phyloP scores from a whole-genome alignment of 2,329 filamentous ascomycete genomes.

The Verticillium klebahnii region DNA sequence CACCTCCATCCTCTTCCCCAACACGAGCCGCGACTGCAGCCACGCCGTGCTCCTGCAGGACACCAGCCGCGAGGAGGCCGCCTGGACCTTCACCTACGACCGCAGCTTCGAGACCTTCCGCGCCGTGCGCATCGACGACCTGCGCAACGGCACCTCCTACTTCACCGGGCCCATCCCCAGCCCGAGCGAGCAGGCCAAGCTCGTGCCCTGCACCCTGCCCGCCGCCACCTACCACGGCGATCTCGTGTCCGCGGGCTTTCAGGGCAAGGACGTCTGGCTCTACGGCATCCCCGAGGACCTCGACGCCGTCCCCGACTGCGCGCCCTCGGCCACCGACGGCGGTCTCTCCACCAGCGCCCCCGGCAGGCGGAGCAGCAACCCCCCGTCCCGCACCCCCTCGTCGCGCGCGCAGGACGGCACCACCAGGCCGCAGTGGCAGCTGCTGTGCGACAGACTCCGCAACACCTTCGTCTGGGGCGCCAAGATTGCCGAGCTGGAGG shows the following conservation, averaged over 20 bases:
- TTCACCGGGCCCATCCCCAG: slow-evolving; percentile 66
- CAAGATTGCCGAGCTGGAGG: slow-evolving; percentile 60
- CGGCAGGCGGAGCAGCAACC: slow-evolving; percentile 34
- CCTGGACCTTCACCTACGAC: slow-evolving; percentile 76
- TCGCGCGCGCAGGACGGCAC: slow-evolving; percentile 28
- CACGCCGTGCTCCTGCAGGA: slow-evolving; percentile 68
- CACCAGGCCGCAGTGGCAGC: slow-evolving; percentile 59
- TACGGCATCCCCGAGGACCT: slow-evolving; percentile 74
- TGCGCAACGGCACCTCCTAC: slow-evolving; percentile 72
- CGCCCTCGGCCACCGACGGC: slow-evolving; percentile 22
- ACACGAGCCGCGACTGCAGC: slow-evolving; percentile 73
- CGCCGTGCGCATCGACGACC: slow-evolving; percentile 69
- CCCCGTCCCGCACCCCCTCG: slow-evolving; percentile 32
- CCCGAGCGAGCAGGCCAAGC: slow-evolving; percentile 46
- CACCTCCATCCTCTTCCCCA: slow-evolving; percentile 78
- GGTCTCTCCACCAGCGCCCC: slow-evolving; percentile 15
- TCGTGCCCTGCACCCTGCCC: slow-evolving; percentile 65
- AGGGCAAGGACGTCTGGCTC: slow-evolving; percentile 69
- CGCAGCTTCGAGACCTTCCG: slow-evolving; percentile 72
- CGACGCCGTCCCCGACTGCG: slow-evolving; percentile 50
- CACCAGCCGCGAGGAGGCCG: slow-evolving; percentile 58
- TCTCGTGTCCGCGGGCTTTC: slow-evolving; percentile 68
- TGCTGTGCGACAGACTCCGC: slow-evolving; percentile 61
- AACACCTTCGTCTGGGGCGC: slow-evolving; percentile 68
- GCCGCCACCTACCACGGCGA: slow-evolving; percentile 66